Percentiles rank a stretch among this genome's conserved stretches.
These are phyloP conservation scores for Aspergillus biplanus DNA, from an alignment of 495 filamentous ascomycete species.

Conservation along the genomic window DNA sequence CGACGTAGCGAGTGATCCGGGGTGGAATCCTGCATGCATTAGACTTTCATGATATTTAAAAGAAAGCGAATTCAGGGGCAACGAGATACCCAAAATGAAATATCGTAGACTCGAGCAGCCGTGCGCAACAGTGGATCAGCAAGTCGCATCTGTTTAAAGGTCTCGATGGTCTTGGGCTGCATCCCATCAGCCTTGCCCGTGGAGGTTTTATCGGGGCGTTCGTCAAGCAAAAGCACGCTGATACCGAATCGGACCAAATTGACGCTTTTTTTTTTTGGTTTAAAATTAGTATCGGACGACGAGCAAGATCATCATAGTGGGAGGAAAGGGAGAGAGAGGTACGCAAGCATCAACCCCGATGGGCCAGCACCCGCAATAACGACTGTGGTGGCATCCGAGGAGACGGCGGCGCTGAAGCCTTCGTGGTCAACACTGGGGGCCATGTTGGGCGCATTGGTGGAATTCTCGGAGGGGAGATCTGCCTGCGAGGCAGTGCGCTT, in stretches of 20 bases:
- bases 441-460: slow-evolving; percentile 23
- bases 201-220: slow-evolving; percentile 66
- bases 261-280: slow-evolving; percentile 4
- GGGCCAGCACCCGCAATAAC: slow-evolving; percentile 73
- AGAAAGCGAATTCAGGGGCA: not conserved
- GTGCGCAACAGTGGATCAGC: slow-evolving; percentile 63
- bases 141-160: slow-evolving; percentile 70
- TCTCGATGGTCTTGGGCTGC: slow-evolving; percentile 77
- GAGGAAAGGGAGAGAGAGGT: slow-evolving; percentile 17
- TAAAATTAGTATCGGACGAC: slow-evolving; percentile 1
- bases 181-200: slow-evolving; percentile 80
- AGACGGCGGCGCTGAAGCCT: slow-evolving; percentile 22
- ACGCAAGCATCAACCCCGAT: slow-evolving; percentile 71
- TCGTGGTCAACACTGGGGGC: slow-evolving; percentile 35
- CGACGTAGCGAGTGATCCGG: slow-evolving; percentile 55
- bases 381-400: slow-evolving; percentile 50
- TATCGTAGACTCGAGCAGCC: slow-evolving; percentile 70
- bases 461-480: not conserved
- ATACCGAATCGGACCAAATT: slow-evolving; percentile 72
- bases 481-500: slow-evolving; percentile 11
- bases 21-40: slow-evolving; percentile 54
- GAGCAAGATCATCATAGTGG: not conserved
- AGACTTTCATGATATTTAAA: not conserved
- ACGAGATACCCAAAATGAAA: slow-evolving; percentile 66
- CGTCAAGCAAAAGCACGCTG: slow-evolving; percentile 71